These are phyloP conservation scores for Mimosa pudica DNA, from an alignment of 306 rosid genomes.

Conservation along the genomic window DNA sequence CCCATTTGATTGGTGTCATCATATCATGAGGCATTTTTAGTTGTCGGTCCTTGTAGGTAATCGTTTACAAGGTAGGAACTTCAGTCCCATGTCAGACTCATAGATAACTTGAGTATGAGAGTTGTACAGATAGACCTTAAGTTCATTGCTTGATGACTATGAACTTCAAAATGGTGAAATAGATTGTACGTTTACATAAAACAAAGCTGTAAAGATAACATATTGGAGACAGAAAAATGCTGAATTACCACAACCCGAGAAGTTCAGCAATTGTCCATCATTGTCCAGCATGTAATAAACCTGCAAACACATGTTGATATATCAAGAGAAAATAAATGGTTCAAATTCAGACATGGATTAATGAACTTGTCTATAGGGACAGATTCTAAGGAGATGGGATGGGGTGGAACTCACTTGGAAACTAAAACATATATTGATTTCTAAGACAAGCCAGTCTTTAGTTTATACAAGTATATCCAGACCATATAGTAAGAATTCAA, in stretches of 20 bases:
- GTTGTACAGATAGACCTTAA: not conserved
- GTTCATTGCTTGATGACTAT: slow-evolving; percentile 16
- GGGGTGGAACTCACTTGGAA: slow-evolving; percentile 9
- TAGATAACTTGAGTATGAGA: not conserved
- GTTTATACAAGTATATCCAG: not conserved
- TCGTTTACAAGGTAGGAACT: slow-evolving; percentile 3
- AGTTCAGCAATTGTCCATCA: slow-evolving; percentile 72
- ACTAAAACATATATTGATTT: slow-evolving; percentile 5
- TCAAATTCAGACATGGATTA: slow-evolving; percentile 27
- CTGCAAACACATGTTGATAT: slow-evolving; percentile 42
- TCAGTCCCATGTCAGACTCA: not conserved
- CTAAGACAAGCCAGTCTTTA: slow-evolving; percentile 1
- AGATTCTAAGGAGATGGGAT: not conserved
- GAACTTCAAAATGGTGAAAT: slow-evolving; percentile 14
- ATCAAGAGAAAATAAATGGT: slow-evolving; percentile 14
- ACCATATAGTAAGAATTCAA: not conserved
- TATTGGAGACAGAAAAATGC: slow-evolving; percentile 21
- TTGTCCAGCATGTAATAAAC: slow-evolving; percentile 94
- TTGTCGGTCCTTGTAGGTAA: not conserved
- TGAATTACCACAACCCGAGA: slow-evolving; percentile 89
- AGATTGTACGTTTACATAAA: slow-evolving; percentile 12
- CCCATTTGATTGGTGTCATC: not conserved
- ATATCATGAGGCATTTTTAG: slow-evolving; percentile 15
- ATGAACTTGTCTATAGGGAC: not conserved
- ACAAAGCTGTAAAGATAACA: slow-evolving; percentile 16